Base-by-base conservation (phyloP, 352 stramenopile genomes). In the Pythium rishiriense region DNA sequence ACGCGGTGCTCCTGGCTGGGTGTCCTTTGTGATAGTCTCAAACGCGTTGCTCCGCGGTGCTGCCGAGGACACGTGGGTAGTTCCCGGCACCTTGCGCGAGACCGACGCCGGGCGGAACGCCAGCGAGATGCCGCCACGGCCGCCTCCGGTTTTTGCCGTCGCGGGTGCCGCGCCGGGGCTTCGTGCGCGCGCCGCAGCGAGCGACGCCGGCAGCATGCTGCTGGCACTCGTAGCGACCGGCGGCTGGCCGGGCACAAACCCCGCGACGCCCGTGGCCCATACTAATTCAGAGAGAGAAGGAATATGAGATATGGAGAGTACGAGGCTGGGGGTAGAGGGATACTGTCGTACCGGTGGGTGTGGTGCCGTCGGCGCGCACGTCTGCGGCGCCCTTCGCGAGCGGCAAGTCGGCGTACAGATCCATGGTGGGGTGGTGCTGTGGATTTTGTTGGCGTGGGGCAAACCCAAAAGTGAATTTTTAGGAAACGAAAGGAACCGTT, bases 331-430 rank as follows among this genome's bases (percentile, higher is more conserved):
- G n/a, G n/a, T n/a, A n/a, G n/a, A n/a, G 29, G n/a, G 2, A 33
- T 41, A 25, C 31, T 25, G 25, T 24, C 53, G 25, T 43, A 62
- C 54, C 54, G 3, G 56, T 11, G 3, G 56, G 37, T 3, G 61
- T 33, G 69, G 81, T 87, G 63, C 72, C 69, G 12, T 68, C 68
- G 35, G 75, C 80, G 59, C 84, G 72, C 53, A 75, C 78, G 11
- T 75, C 62, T 14, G 35, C 21, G 29, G 78, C 75, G 53, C 83
- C 79, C 28, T 89, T 88, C 29, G 81, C 83, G 49, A 88, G 73
- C 72, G 83, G 79, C 48, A 94, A 64, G 53, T 91, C 85, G 3
- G 74, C 85, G 61, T 94, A 94, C 62, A 94, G 58, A 81, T 93
- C 84, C 84, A 93, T 93, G 33, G 9, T 49, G 29, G 0, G 31